Evolutionary conservation across 2,329 filamentous ascomycete species (phyloP).

Genomic region (Zopfia rhizophila): DNA sequence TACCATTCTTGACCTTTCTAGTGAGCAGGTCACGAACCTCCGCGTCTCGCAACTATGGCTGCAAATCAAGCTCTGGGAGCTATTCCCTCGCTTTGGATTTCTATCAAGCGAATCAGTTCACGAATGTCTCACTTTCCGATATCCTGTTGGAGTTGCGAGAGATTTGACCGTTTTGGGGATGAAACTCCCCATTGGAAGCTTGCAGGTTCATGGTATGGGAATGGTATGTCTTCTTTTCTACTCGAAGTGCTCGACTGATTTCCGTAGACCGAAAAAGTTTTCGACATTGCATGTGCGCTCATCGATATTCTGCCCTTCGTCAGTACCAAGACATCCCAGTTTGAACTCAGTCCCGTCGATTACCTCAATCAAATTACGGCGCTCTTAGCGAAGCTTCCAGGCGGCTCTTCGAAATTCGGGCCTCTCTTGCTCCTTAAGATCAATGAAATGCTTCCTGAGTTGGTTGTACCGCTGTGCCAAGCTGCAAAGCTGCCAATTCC

Average conservation of each 20-base stretch:
- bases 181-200: constrained; percentile 33
- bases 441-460: constrained; percentile 36
- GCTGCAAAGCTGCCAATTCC: constrained; percentile 21
- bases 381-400: constrained; percentile 34
- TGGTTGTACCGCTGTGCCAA: constrained; percentile 28
- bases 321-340: constrained; percentile 18
- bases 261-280: constrained; percentile 38
- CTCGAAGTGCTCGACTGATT: constrained; percentile 17
- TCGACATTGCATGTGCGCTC: constrained; percentile 43
- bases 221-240: constrained; percentile 29
- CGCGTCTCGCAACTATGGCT: constrained; percentile 72
- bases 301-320: constrained; percentile 40
- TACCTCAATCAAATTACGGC: constrained; percentile 30
- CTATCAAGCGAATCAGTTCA: constrained; percentile 60
- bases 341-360: constrained; percentile 29
- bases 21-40: constrained; percentile 66
- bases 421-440: constrained; percentile 39
- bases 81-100: constrained; percentile 66
- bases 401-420: constrained; percentile 35
- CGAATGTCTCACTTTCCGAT: constrained; percentile 69
- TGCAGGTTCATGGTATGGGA: constrained; percentile 41
- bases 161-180: constrained; percentile 63
- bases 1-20: constrained; percentile 61
- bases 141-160: constrained; percentile 70
- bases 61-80: constrained; percentile 71